Conservation (phyloP, 176 grass and related monocot genomes). For the Zoysia japonica region DNA sequence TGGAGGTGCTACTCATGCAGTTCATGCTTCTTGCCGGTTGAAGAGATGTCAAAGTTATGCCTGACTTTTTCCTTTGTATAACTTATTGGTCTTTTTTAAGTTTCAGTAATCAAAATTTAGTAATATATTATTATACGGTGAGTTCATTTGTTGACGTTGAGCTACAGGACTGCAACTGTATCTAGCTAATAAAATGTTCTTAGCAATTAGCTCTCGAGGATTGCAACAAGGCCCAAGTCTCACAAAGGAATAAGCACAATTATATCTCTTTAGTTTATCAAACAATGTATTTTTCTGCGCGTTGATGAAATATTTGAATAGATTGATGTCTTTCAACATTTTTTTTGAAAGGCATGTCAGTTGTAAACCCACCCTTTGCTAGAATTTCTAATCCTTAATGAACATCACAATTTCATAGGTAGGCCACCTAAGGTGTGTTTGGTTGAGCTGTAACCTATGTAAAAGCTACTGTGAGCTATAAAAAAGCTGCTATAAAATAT, state of each 20-base stretch:
- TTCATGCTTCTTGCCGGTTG: not conserved
- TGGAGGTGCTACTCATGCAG: not conserved
- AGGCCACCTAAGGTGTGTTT: too few relatives aligned
- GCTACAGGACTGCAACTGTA: not conserved
- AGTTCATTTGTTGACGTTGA: not conserved
- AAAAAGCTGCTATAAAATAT: too few relatives aligned
- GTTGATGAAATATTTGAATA: not conserved
- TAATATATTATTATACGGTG: not conserved
- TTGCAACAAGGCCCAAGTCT: too few relatives aligned
- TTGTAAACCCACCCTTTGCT: not conserved
- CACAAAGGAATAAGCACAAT: too few relatives aligned
- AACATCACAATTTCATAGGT: not conserved
- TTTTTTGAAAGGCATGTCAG: not conserved
- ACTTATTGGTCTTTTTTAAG: not conserved
- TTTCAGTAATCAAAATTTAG: not conserved
- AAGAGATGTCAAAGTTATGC: not conserved
- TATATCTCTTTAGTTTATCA: not conserved
- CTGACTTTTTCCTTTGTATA: not conserved
- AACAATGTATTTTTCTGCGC: not conserved
- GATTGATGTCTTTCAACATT: not conserved
- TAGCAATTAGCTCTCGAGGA: too few relatives aligned
- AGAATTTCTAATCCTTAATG: constrained; percentile 33
- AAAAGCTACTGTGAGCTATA: too few relatives aligned
- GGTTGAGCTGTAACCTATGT: too few relatives aligned
- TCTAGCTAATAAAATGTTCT: too few relatives aligned